These are phyloP conservation scores for Syzygium aqueum DNA, from an alignment of 345 rosid genomes.

Conservation along the genomic window DNA sequence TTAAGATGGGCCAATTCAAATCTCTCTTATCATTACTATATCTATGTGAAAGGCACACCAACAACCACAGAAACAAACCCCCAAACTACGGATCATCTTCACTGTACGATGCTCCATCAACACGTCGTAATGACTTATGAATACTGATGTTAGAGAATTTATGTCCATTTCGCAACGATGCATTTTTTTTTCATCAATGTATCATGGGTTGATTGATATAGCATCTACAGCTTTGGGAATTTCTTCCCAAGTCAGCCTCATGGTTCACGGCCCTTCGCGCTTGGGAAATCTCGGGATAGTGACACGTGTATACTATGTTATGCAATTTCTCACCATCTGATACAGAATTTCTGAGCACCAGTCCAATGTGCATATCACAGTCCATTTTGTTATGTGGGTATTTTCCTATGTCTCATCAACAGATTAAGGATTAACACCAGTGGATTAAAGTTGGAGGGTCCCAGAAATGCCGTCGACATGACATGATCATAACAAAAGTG, in stretches of 20 bases:
- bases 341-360: not conserved
- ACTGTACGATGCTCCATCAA: not conserved
- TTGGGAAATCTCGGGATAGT: too few species aligned
- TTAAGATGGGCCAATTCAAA: not conserved
- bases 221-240: too few species aligned
- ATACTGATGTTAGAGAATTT: not conserved
- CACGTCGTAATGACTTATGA: not conserved
- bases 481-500: not conserved
- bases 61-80: not conserved
- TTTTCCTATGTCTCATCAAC: not conserved
- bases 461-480: not conserved
- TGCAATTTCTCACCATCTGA: fast-evolving
- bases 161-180: not conserved
- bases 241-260: too few species aligned
- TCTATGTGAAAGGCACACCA: not conserved
- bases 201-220: too few species aligned
- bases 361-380: not conserved
- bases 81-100: not conserved
- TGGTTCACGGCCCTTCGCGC: too few species aligned
- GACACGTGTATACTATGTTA: not conserved
- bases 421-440: not conserved
- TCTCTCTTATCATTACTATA: not conserved
- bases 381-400: not conserved
- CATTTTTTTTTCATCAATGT: too few species aligned
- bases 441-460: not conserved